phyloP scores from a whole-genome alignment of 2,329 filamentous ascomycete genomes.

The Delphinella strobiligena region DNA sequence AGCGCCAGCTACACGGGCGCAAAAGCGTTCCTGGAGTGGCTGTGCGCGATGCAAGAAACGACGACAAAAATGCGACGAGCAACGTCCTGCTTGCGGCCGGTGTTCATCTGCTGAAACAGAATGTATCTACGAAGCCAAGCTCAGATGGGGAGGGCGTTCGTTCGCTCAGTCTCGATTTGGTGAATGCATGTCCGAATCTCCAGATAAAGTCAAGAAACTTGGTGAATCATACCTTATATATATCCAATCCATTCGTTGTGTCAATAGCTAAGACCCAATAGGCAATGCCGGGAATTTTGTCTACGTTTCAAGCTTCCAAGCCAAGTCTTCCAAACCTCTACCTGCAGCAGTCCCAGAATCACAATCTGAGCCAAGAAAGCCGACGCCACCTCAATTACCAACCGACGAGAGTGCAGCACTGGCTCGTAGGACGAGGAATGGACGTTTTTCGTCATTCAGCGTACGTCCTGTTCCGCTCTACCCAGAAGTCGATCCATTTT shows the following conservation, averaged over 20 bases:
- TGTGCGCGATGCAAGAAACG: conserved; percentile 8
- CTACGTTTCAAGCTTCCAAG: background rate
- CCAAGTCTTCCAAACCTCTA: background rate
- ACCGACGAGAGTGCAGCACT: background rate
- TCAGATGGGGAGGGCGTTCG: conserved; percentile 8
- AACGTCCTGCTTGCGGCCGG: conserved; percentile 4
- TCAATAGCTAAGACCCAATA: too few species aligned
- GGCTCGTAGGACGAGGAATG: background rate
- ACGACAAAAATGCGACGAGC: conserved; percentile 8
- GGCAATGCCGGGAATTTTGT: conserved; percentile 1
- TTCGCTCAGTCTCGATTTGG: conserved; percentile 8
- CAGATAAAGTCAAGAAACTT: conserved; percentile 5
- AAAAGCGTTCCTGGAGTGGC: conserved; percentile 7
- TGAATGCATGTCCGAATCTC: conserved; percentile 4
- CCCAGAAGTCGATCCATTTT: conserved; percentile 4
- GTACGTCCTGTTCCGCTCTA: background rate
- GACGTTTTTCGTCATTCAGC: background rate
- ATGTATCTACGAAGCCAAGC: conserved; percentile 8
- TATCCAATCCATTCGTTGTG: too few species aligned
- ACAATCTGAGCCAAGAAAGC: background rate
- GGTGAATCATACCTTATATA: too few species aligned
- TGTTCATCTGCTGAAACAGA: conserved; percentile 1
- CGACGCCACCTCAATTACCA: background rate
- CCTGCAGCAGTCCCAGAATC: background rate
- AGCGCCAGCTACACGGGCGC: background rate